Conservation (phyloP, 768 basidiomycete species). For the Mycena rebaudengoi region DNA sequence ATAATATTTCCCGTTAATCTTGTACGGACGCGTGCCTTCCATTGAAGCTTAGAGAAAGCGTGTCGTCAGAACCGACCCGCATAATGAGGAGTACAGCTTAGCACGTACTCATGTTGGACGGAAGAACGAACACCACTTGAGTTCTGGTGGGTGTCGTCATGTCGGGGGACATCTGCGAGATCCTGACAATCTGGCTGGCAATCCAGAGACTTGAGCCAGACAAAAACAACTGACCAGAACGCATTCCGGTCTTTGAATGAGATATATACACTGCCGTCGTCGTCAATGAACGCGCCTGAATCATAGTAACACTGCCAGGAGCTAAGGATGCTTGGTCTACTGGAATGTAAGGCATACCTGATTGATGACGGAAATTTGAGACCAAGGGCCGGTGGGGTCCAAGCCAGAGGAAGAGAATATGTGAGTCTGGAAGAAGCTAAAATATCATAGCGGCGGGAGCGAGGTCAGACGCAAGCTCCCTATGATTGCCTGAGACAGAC, state of each 20-base stretch:
- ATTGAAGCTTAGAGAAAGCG: constrained; percentile 1
- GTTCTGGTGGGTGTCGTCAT: constrained; percentile 13
- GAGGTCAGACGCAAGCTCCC: neutral
- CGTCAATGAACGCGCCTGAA: constrained; percentile 25
- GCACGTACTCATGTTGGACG: constrained; percentile 4
- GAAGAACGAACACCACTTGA: constrained; percentile 14
- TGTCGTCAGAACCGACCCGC: neutral
- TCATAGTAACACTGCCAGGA: constrained; percentile 24
- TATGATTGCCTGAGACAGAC: neutral
- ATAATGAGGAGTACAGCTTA: neutral
- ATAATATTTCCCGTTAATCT: constrained; percentile 26
- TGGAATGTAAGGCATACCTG: neutral
- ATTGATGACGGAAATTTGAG: constrained; percentile 20
- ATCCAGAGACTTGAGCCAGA: neutral
- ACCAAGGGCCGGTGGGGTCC: constrained; percentile 22
- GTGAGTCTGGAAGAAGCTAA: constrained; percentile 26
- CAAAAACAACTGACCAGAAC: neutral
- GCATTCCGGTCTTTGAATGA: constrained; percentile 21
- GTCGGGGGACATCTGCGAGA: constrained; percentile 25
- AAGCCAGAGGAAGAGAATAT: constrained; percentile 21
- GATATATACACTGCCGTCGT: constrained; percentile 28
- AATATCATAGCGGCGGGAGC: neutral
- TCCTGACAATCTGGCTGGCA: constrained; percentile 1
- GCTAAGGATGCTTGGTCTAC: neutral
- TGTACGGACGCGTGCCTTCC: constrained; percentile 28